Evolutionary conservation across 2,329 filamentous ascomycete genomes (phyloP), one percentile per base, ranked within the genome.

Genomic region (Dactylellina drechsleri): DNA sequence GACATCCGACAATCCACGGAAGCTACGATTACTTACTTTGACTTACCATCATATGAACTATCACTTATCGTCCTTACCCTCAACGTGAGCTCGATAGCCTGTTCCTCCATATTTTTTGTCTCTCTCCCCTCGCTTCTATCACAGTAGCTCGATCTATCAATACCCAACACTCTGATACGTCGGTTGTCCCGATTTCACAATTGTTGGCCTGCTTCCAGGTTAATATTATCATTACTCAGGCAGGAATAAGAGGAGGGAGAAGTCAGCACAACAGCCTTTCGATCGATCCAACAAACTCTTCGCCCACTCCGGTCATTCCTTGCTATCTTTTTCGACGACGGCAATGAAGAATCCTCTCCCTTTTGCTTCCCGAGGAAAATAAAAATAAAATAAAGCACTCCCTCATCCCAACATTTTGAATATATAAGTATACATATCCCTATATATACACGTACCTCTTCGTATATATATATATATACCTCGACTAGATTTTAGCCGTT

Each of bases 271-370:
- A 47, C 43, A 47, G 43, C 13, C 13, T 7, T 36, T 36, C 31
- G 31, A 36, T 36, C 31, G 15, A 47, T 47, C 43, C 53, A 57
- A 57, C 53, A 20, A 57, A 47, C 13, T 7, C 43, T 12, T 47
- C 5, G 43, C 16, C 43, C 43, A 47, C 43, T 47, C 43, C 43
- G 8, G 3, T 47, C 40, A 12, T 2, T 43, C 5, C 5, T 43
- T 18, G 43, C 43, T 8, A 2, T 47, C 43, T 47, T 47, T n/a
- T 47, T 15, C 13, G 13, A n/a, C 43, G 45, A 52, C 64, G 54
- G 64, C 54, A 60, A 67, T 67, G 64, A 67, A 66, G 31, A 18
- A 41, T 5, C 15, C 54, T 54, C 12, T n/a, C 26, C 43, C 13
- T 47, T n/a, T 47, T 47, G 10, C 43, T 47, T 18, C 43, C 43